Conservation (phyloP, 2,329 filamentous ascomycete genomes). For the Monosporascus sp. region DNA sequence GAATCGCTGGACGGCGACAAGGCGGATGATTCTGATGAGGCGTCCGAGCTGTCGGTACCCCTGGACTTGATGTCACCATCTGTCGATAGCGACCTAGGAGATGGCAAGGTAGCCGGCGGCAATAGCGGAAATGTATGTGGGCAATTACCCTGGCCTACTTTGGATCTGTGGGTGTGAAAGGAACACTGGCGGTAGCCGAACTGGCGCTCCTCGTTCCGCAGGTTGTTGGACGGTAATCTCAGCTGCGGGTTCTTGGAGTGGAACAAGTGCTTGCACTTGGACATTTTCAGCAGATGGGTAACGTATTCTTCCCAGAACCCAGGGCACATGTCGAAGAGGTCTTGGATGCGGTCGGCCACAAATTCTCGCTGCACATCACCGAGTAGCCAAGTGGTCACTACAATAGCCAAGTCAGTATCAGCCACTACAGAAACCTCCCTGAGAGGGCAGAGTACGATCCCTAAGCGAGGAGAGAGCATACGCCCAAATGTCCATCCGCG, state of each 20-base stretch:
- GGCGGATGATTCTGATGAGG: conserved; percentile 11
- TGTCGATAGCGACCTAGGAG: conserved; percentile 17
- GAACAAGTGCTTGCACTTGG: conserved; percentile 42
- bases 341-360: conserved; percentile 32
- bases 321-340: conserved; percentile 38
- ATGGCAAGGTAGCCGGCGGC: conserved; percentile 14
- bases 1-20: conserved; percentile 15
- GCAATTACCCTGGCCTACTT: conserved; percentile 49
- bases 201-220: conserved; percentile 51
- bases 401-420: neutral
- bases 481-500: too few species aligned
- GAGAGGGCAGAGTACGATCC: too few species aligned
- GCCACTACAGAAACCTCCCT: too few species aligned
- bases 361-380: conserved; percentile 27
- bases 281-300: conserved; percentile 48
- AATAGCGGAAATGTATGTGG: conserved; percentile 32
- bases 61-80: conserved; percentile 19
- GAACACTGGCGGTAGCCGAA: conserved; percentile 59
- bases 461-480: too few species aligned
- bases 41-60: conserved; percentile 21
- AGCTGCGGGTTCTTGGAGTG: conserved; percentile 58
- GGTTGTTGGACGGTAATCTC: conserved; percentile 49
- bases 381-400: conserved; percentile 52
- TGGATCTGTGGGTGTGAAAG: conserved; percentile 53
- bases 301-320: conserved; percentile 47